Percentiles rank a stretch among this genome's conserved stretches.
Evolutionary conservation across 2,329 filamentous ascomycete genomes (phyloP).

Genomic region (Meredithiella fracta): DNA sequence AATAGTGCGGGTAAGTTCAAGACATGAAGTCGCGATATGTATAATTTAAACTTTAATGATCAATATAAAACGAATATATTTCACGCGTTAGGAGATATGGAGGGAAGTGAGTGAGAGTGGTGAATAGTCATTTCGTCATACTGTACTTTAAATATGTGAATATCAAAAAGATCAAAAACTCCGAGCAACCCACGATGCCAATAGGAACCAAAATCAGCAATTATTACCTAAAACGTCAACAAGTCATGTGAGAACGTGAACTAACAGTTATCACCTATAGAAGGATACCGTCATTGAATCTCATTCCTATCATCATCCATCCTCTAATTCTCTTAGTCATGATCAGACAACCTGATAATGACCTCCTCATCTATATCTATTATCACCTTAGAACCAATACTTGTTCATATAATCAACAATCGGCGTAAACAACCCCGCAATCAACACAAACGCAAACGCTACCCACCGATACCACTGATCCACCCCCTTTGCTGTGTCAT

Average conservation of each 20-base stretch:
- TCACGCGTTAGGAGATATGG: not conserved
- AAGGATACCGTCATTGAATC: not conserved
- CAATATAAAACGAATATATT: not conserved
- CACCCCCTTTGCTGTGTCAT: conserved; percentile 3
- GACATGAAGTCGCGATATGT: not conserved
- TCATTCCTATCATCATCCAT: no score
- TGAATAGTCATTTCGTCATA: conserved; percentile 3
- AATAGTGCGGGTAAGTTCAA: not conserved
- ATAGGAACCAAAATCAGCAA: no score
- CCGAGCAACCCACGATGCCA: not conserved
- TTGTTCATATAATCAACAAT: conserved; percentile 13
- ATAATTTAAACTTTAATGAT: not conserved
- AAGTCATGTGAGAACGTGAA: not conserved
- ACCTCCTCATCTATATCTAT: no score
- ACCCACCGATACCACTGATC: conserved; percentile 13
- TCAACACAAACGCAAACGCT: conserved; percentile 9
- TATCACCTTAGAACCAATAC: conserved; percentile 15
- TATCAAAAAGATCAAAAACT: conserved; percentile 4
- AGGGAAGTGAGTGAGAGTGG: not conserved
- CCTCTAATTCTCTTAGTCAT: no score
- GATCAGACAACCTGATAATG: no score
- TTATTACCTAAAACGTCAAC: no score
- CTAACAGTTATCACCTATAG: not conserved
- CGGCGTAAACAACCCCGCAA: conserved; percentile 12
- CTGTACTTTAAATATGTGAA: not conserved